Evolutionary conservation across 2,329 filamentous ascomycete genomes (phyloP).

Genomic region (Colletotrichum tofieldiae): DNA sequence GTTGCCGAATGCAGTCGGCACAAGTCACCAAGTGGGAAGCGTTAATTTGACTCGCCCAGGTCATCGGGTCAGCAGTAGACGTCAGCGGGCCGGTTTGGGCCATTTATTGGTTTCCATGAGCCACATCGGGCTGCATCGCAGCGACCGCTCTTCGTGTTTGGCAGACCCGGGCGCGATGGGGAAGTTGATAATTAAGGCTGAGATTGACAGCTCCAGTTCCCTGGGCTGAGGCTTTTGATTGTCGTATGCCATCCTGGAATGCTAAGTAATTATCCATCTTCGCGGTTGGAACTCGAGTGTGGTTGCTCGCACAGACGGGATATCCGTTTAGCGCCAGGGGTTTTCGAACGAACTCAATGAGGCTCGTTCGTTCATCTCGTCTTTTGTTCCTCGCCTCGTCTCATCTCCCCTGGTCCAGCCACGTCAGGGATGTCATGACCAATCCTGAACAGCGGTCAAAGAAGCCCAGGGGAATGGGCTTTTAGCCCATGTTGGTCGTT

Average conservation of each 20-base stretch:
- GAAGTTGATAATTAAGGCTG: background rate
- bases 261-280: slow-evolving; percentile 4
- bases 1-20: slow-evolving; percentile 21
- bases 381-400: slow-evolving; percentile 29
- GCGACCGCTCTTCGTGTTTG: background rate
- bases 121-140: slow-evolving; percentile 1
- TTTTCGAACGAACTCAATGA: slow-evolving; percentile 29
- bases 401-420: slow-evolving; percentile 36
- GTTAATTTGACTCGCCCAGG: slow-evolving; percentile 28
- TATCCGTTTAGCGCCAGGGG: slow-evolving; percentile 1
- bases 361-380: slow-evolving; percentile 38
- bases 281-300: slow-evolving; percentile 13
- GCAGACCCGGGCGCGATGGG: background rate
- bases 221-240: background rate
- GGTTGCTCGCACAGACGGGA: slow-evolving; percentile 30
- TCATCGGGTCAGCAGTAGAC: slow-evolving; percentile 29
- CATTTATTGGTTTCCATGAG: slow-evolving; percentile 29
- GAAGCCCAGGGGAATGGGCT: background rate
- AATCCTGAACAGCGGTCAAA: slow-evolving; percentile 29
- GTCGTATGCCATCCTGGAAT: background rate
- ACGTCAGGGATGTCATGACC: slow-evolving; percentile 30
- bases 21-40: slow-evolving; percentile 14
- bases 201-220: background rate
- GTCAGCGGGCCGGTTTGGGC: slow-evolving; percentile 19
- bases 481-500: slow-evolving; percentile 10